Evolutionary conservation across 2,329 filamentous ascomycete genomes (phyloP).

Genomic region (Trichoderma sp.): DNA sequence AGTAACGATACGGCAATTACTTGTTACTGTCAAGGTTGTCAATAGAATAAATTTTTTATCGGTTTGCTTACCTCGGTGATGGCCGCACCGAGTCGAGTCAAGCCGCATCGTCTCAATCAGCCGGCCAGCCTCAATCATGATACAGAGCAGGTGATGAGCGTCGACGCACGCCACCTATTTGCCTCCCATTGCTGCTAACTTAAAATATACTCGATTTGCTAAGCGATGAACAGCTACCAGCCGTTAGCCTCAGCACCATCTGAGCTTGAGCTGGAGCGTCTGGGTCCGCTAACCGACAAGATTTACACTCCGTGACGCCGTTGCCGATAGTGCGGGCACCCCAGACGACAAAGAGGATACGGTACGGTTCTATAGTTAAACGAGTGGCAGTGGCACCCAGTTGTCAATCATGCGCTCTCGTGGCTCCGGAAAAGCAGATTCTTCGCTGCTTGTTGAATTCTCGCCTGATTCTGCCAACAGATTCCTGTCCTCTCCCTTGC

Average conservation of each 20-base stretch:
- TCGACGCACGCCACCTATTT: neutral
- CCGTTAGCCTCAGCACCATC: neutral
- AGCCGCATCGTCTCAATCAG: neutral
- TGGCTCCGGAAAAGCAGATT: slow-evolving; percentile 18
- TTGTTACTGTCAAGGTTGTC: neutral
- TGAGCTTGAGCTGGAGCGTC: neutral
- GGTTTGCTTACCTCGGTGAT: slow-evolving; percentile 12
- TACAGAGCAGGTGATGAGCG: neutral
- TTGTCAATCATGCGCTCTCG: slow-evolving; percentile 10
- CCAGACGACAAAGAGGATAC: neutral
- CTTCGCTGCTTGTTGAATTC: neutral
- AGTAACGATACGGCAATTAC: neutral
- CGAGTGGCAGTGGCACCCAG: neutral
- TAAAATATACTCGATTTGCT: neutral
- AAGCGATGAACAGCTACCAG: slow-evolving; percentile 1
- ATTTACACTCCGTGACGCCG: slow-evolving; percentile 14
- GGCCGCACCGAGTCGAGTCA: neutral
- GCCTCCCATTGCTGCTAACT: neutral
- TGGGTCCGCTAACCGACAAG: slow-evolving; percentile 7
- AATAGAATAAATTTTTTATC: neutral
- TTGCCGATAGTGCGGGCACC: slow-evolving; percentile 18
- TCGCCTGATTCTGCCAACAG: slow-evolving; percentile 11
- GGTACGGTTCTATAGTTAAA: neutral
- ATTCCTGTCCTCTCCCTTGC: neutral
- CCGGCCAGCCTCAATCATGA: slow-evolving; percentile 4